Evolutionary conservation across 106 monocot species (phyloP).

Genomic region (Dendrobium officinale): DNA sequence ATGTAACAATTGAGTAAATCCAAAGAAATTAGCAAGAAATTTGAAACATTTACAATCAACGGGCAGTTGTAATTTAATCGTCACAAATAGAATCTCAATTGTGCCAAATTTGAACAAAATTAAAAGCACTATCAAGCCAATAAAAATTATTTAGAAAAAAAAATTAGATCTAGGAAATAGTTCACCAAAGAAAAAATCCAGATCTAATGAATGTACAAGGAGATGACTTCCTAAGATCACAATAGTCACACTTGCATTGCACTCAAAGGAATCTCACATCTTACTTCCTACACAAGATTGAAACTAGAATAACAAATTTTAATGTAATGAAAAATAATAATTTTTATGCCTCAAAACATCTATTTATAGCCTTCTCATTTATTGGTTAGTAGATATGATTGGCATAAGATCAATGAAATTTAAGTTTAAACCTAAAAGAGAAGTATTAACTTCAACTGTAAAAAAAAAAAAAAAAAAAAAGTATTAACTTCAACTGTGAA

Average conservation of each 20-base stretch:
- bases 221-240: too few species aligned
- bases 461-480: background rate
- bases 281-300: background rate
- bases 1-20: background rate
- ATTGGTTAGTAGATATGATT: background rate
- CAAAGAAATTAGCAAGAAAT: too few species aligned
- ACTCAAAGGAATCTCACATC: background rate
- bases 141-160: background rate
- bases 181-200: background rate
- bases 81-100: too few species aligned
- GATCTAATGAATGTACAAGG: background rate
- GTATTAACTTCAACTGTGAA: background rate
- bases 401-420: background rate
- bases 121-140: background rate
- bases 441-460: background rate
- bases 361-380: background rate
- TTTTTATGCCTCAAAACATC: background rate
- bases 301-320: too few species aligned
- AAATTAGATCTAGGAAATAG: background rate
- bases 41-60: too few species aligned
- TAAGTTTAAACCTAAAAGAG: background rate
- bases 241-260: background rate
- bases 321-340: background rate
- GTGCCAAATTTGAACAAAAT: background rate
- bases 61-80: too few species aligned